phyloP scores from a whole-genome alignment of 768 basidiomycete genomes.

The Mycena venus region DNA sequence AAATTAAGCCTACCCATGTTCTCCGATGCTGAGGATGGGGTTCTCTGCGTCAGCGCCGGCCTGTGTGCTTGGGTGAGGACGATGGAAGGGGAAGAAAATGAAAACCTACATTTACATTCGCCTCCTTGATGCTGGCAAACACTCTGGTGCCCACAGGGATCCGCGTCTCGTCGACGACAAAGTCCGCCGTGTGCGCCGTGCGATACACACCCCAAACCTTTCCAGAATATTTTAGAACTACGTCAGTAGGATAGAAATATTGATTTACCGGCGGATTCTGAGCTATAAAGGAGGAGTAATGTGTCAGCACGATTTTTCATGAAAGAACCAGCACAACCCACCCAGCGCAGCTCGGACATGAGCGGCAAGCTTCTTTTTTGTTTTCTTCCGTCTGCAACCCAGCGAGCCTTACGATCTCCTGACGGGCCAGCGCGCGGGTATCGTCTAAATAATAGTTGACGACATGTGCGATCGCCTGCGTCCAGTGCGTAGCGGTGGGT shows the following conservation, averaged over 20 bases:
- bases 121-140: conserved; percentile 52
- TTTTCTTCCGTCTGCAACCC: conserved; percentile 40
- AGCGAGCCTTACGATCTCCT: conserved; percentile 55
- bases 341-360: conserved; percentile 64
- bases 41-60: conserved; percentile 39
- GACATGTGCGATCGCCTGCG: conserved; percentile 66
- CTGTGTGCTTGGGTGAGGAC: conserved; percentile 30
- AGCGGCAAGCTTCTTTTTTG: conserved; percentile 48
- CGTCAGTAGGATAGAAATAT: conserved; percentile 11
- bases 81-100: conserved; percentile 7
- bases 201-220: conserved; percentile 59
- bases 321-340: conserved; percentile 37
- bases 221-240: not conserved
- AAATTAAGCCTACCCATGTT: conserved; percentile 43
- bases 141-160: conserved; percentile 48
- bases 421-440: conserved; percentile 47
- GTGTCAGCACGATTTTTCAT: not conserved
- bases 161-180: conserved; percentile 39
- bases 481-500: conserved; percentile 69
- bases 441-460: conserved; percentile 72
- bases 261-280: conserved; percentile 49
- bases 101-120: conserved; percentile 55
- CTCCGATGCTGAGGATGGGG: conserved; percentile 49
- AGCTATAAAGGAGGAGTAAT: conserved; percentile 35
- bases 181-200: conserved; percentile 45